Conservation (phyloP, 176 grass and related monocot species). For the Eleusine indica region DNA sequence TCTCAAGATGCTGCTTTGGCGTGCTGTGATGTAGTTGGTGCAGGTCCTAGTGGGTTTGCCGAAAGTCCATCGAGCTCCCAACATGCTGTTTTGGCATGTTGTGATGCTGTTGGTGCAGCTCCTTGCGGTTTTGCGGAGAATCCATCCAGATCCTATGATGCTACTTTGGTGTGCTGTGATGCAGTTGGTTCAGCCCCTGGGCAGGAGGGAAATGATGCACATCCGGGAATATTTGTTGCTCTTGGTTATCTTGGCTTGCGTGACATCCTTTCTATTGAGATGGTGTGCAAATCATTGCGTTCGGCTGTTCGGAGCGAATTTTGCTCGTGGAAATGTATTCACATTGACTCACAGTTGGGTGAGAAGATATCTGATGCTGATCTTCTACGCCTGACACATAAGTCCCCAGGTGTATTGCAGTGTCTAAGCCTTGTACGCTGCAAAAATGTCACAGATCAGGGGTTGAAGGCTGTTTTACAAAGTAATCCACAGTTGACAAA, state of each 20-base stretch:
- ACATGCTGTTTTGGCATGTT: constrained; percentile 25
- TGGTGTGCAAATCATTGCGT: constrained; percentile 68
- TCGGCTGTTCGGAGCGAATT: constrained; percentile 46
- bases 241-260: constrained; percentile 63
- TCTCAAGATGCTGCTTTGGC: constrained; percentile 35
- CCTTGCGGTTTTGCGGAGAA: constrained; percentile 24
- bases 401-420: constrained; percentile 53
- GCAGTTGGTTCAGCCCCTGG: constrained; percentile 12
- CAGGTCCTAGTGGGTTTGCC: constrained; percentile 7
- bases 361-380: constrained; percentile 65
- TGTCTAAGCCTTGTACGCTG: constrained; percentile 59
- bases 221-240: constrained; percentile 52
- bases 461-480: constrained; percentile 68
- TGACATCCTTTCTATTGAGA: constrained; percentile 66
- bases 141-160: constrained; percentile 15
- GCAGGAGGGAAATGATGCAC: constrained; percentile 45
- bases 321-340: constrained; percentile 66
- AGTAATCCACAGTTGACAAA: constrained; percentile 61
- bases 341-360: constrained; percentile 50
- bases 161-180: constrained; percentile 20
- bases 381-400: constrained; percentile 55
- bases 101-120: constrained; percentile 13
- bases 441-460: constrained; percentile 75
- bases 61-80: constrained; percentile 26
- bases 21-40: constrained; percentile 11